Base-by-base conservation (phyloP, 176 grass and related monocot species). In the Saccharum officinarum region DNA sequence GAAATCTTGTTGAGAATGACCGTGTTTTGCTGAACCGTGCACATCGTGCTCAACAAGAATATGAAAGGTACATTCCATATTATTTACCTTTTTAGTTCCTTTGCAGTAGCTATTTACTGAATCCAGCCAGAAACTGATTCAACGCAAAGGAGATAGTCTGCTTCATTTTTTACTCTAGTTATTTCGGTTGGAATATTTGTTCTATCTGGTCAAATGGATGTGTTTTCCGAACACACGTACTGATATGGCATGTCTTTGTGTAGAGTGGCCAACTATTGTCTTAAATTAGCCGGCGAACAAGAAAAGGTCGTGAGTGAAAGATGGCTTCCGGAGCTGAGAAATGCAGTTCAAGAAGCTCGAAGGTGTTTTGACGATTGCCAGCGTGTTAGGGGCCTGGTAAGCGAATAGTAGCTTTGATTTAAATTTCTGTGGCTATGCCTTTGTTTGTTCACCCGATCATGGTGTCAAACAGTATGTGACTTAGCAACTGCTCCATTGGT, bases 211-310 rank as follows among this genome's bases (percentile, higher is more conserved):
- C 16, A 47, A 54, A 49, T 71, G 20, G 72, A 81, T 71, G 37
- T 69, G 7, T 28, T 28, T 69, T 83, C 38, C 30, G 25, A 30
- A 64, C 71, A n/a, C n/a, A 55, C 17, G 20, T 67, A 57, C 54
- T 73, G 68, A 80, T 76, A 31, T 84, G 46, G 37, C 36, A 25
- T 85, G 79, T 38, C 46, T 45, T 80, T 78, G 77, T 91, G 54
- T 80, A 99, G 97, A 83, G 92, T 99, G 87, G 92, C 88, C 64
- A 99, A 94, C 85, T 95, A 99, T 66, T 99, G 93, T 81, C 87
- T 99, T 64, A 99, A 94, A 86, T 87, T 99, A 80, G 90, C 97
- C 6, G 90, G 91, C 8, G 97, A 96, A 84, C 89, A 95, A 87
- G 97, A 98, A 80, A 95, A 93, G 79, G 86, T 91, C 4, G 90